Evolutionary conservation across 129 eudicot species (phyloP), one percentile per base, ranked within the genome.

Genomic region (Mikania micrantha): DNA sequence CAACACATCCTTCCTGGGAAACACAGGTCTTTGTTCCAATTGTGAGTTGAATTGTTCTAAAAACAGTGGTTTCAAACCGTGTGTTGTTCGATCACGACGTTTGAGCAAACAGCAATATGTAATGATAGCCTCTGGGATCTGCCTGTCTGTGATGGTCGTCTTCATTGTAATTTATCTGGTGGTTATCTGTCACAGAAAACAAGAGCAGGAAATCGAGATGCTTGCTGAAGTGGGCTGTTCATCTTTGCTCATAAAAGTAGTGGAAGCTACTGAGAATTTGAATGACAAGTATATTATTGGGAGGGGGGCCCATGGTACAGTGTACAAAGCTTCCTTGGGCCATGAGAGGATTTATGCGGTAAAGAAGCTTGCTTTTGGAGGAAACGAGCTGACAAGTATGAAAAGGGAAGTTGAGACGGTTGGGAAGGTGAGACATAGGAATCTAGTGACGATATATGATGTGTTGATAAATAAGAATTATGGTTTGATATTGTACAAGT

Each of bases 291-390:
- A 83, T 65, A 68, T 91, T 66, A 75, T 88, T 7, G 98, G 98
- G 80, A 91, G 80, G 56, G 56, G 98, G 69, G 90, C 88, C 60
- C 96, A 91, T 62, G 98, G 96, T 41, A 88, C 81, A 0, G 96
- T 91, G 16, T 91, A 91, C 68, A 91, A 81, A 87, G 98, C 87
- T 16, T 71, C 53, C 6, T 57, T 88, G 71, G 83, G 80, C 52
- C 81, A 87, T n/a, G 82, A 70, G 3, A 71, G 80, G 64, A 83
- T 79, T 29, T 88, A 83, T 67, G 98, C 96, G 5, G 84, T 88
- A 5, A 88, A 91, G 68, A 91, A 77, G 78, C 81, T 91, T 44
- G 44, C 41, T 34, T 85, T 83, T 74, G 80, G 66, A 29, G 87
- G 87, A n/a, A 87, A 77, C 39, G 94, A 79, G 24, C 69, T 71